Conservation (phyloP, 192 early-diverging fungal species). For the Anaeromyces robustus region DNA sequence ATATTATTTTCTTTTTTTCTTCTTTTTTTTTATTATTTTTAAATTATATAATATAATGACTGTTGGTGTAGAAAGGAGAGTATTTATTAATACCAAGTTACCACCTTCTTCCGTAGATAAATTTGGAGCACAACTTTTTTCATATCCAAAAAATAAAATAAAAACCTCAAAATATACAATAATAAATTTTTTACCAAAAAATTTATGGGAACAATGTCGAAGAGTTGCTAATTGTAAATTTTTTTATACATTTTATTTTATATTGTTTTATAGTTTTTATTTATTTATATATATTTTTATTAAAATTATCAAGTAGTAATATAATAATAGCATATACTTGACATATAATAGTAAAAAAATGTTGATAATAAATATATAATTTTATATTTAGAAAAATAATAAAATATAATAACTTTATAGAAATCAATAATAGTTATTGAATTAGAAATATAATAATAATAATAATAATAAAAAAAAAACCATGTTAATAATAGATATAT, state of each 20-base stretch:
- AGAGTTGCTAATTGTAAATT: constrained; percentile 93
- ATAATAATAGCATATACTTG: too few species aligned
- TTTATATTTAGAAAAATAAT: too few species aligned
- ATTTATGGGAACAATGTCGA: constrained; percentile 92
- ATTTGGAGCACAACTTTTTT: neutral
- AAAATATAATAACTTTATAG: too few species aligned
- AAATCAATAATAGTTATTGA: too few species aligned
- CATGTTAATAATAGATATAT: too few species aligned
- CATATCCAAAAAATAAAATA: constrained; percentile 47
- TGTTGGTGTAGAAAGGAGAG: neutral
- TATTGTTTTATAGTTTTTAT: constrained; percentile 45
- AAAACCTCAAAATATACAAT: constrained; percentile 83
- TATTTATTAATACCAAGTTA: neutral
- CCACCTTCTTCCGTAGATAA: neutral
- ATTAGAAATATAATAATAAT: too few species aligned
- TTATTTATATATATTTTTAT: constrained; percentile 16
- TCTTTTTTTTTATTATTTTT: too few species aligned
- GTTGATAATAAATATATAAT: too few species aligned
- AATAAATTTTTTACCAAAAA: constrained; percentile 84
- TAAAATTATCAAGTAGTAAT: too few species aligned
- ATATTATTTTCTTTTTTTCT: too few species aligned
- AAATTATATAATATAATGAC: neutral
- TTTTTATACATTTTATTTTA: constrained; percentile 58
- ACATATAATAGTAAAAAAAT: too few species aligned
- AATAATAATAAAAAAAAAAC: too few species aligned